Percentiles rank a stretch among this genome's conserved stretches.
Conservation (phyloP, 768 basidiomycete genomes). For the Russula compacta region DNA sequence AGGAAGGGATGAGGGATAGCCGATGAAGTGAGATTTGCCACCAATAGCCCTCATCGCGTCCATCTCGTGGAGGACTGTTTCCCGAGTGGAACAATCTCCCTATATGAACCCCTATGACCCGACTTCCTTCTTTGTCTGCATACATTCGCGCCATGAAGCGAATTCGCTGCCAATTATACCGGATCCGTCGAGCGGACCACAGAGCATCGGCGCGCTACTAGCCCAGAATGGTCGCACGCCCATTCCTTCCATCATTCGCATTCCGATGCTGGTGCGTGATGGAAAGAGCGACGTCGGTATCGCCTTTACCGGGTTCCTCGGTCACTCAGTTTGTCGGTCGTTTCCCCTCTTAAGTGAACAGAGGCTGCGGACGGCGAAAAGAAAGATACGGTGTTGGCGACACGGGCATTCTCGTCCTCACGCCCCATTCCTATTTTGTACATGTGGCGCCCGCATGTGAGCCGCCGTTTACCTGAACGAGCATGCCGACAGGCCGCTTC, state of each 20-base stretch:
- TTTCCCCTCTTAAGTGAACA: not conserved
- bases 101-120: not conserved
- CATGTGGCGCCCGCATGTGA: constrained; percentile 1
- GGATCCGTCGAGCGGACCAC: not conserved
- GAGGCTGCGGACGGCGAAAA: not conserved
- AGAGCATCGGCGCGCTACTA: constrained; percentile 3
- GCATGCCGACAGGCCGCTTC: not conserved
- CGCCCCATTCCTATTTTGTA: not conserved
- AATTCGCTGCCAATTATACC: constrained; percentile 10
- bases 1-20: not conserved
- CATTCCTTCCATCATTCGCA: not conserved
- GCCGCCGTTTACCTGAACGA: constrained; percentile 6
- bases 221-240: constrained; percentile 4
- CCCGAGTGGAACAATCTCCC: not conserved
- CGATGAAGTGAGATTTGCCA: constrained; percentile 6
- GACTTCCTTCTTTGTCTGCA: constrained; percentile 1
- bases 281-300: not conserved
- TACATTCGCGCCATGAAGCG: not conserved
- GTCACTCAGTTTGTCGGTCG: not conserved
- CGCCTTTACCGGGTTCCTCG: not conserved
- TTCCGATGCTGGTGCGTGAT: not conserved
- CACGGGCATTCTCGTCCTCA: not conserved
- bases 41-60: not conserved
- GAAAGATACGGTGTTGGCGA: too few species aligned
- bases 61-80: not conserved